phyloP scores from a whole-genome alignment of 202 grass and related monocot genomes.

The Saccharum hybrid region DNA sequence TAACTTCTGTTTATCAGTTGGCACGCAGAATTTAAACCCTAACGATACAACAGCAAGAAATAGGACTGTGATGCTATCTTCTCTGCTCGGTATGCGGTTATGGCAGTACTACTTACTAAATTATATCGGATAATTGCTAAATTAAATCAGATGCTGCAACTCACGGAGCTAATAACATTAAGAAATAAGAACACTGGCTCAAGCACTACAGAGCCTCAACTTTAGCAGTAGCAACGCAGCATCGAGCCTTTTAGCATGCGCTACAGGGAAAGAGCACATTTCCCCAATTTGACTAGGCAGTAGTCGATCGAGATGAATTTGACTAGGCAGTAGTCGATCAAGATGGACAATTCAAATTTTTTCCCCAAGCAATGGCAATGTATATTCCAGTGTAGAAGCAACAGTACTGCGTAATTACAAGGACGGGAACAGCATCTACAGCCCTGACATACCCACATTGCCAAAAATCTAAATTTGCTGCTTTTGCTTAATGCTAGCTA shows the following conservation, averaged over 20 bases:
- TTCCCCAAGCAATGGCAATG: conserved; percentile 35
- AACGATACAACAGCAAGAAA: not conserved
- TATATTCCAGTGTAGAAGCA: conserved; percentile 39
- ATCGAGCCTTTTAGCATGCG: not conserved
- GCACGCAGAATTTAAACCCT: not conserved
- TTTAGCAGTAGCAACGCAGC: conserved; percentile 1
- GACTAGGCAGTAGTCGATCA: not conserved
- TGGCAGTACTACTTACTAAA: not conserved
- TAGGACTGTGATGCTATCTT: no score
- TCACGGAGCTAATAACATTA: not conserved
- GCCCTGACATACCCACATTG: conserved; percentile 48
- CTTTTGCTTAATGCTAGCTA: conserved; percentile 31
- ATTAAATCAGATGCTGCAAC: not conserved
- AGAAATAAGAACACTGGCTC: not conserved
- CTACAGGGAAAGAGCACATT: conserved; percentile 10
- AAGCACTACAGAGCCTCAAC: not conserved
- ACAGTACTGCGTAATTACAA: conserved; percentile 58
- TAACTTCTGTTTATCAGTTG: not conserved
- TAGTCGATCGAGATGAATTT: not conserved
- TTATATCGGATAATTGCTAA: not conserved
- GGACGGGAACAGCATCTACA: conserved; percentile 55
- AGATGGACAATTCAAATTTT: conserved; percentile 1
- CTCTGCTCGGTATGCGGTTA: not conserved
- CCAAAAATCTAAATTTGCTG: conserved; percentile 42
- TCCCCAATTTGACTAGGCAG: not conserved